Conservation (phyloP, 805 yeast species). For the Yamadazyma endophytica region DNA sequence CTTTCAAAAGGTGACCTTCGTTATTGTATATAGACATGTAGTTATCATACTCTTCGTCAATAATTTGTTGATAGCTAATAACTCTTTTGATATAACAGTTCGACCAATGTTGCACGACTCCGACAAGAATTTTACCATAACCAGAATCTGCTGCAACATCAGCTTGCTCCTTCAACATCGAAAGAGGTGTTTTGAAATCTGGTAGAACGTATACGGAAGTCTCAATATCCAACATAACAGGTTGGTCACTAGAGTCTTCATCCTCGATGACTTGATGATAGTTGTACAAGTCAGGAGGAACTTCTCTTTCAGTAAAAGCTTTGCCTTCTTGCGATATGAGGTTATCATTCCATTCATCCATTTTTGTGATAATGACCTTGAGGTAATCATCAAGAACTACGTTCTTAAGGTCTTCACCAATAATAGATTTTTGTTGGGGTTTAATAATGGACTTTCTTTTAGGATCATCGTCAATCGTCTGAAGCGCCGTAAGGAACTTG, state of each 20-base stretch:
- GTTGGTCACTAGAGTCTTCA: slow-evolving; percentile 31
- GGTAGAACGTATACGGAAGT: slow-evolving; percentile 59
- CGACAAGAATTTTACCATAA: slow-evolving; percentile 72
- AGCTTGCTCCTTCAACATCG: slow-evolving; percentile 84
- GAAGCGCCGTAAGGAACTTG: slow-evolving; percentile 27
- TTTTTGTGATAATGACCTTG: slow-evolving; percentile 63
- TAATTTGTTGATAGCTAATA: slow-evolving; percentile 52
- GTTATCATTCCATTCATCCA: slow-evolving; percentile 80
- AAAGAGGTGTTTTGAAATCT: slow-evolving; percentile 73
- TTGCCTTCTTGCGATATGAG: slow-evolving; percentile 62
- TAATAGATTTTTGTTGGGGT: slow-evolving; percentile 44
- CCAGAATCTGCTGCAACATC: slow-evolving; percentile 85
- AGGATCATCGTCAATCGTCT: slow-evolving; percentile 13
- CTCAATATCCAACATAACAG: slow-evolving; percentile 27
- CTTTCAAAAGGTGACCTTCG: slow-evolving; percentile 36
- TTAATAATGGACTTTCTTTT: slow-evolving; percentile 14
- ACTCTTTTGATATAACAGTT: slow-evolving; percentile 58
- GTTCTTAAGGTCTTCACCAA: slow-evolving; percentile 71
- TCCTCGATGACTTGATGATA: slow-evolving; percentile 45
- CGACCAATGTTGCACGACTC: slow-evolving; percentile 72
- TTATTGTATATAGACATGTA: slow-evolving; percentile 41
- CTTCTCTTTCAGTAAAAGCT: slow-evolving; percentile 58
- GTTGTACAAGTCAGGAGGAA: slow-evolving; percentile 71
- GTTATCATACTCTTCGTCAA: slow-evolving; percentile 41
- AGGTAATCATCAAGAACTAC: slow-evolving; percentile 74